A percentile compares a stretch with the other conserved stretches of the same genome.
These are phyloP conservation scores for Jatropha curcas DNA, from an alignment of 345 rosid species.

Conservation along the genomic window DNA sequence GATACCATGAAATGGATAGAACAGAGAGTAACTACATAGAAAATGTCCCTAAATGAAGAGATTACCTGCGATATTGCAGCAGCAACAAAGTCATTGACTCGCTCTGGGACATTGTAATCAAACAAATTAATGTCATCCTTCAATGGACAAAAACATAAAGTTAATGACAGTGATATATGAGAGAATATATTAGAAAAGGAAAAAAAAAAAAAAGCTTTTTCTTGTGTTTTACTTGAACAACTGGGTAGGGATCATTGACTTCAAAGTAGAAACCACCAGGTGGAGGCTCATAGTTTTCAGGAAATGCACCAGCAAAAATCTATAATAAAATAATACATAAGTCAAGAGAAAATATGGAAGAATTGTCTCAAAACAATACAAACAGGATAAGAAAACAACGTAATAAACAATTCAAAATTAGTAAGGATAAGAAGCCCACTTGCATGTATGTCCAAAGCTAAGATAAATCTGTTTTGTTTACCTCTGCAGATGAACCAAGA, in stretches of 20 bases:
- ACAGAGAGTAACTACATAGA: neutral
- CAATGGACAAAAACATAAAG: constrained; percentile 30
- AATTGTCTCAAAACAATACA: neutral
- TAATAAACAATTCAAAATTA: neutral
- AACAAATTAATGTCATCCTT: constrained; percentile 77
- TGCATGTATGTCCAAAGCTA: neutral
- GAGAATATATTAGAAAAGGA: too few species aligned
- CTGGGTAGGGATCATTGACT: constrained; percentile 69
- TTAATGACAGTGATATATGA: too few species aligned
- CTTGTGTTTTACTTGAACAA: constrained; percentile 67
- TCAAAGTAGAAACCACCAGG: constrained; percentile 88
- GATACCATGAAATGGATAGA: neutral
- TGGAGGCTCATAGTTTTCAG: constrained; percentile 88
- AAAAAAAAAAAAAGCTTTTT: constrained; percentile 5
- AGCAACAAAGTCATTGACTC: constrained; percentile 87
- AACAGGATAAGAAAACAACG: neutral
- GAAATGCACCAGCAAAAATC: constrained; percentile 98
- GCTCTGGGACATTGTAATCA: constrained; percentile 94
- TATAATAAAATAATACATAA: constrained; percentile 27
- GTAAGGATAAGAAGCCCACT: neutral
- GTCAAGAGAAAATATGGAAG: constrained; percentile 17
- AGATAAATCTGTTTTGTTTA: constrained; percentile 22
- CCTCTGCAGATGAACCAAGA: constrained; percentile 88
- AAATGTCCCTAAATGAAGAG: neutral
- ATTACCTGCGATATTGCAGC: constrained; percentile 91